Evolutionary conservation across 1,284 basidiomycete genomes (phyloP).

Genomic region (Cutaneotrichosporon dermatis): DNA sequence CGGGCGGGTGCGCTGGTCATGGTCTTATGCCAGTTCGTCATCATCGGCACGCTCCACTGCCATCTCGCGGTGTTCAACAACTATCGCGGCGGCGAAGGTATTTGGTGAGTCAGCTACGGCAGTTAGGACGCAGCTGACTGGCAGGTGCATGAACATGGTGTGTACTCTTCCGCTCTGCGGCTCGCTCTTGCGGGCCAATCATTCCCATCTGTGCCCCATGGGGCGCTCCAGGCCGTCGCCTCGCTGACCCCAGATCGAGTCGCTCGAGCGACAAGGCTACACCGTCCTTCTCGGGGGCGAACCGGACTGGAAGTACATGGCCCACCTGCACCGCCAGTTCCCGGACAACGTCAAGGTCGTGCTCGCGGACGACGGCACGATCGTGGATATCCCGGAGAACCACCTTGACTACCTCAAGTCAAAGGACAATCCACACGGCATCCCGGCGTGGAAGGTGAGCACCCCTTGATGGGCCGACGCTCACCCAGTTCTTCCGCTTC

Average conservation of each 20-base stretch:
- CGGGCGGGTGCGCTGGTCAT: too few species aligned
- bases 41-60: conserved; percentile 13
- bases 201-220: too few species aligned
- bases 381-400: neutral
- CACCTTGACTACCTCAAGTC: conserved; percentile 14
- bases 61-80: conserved; percentile 9
- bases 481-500: conserved; percentile 22
- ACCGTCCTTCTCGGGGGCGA: conserved; percentile 24
- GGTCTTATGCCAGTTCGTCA: conserved; percentile 5
- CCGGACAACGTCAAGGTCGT: conserved; percentile 22
- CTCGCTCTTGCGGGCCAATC: too few species aligned
- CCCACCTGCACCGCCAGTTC: conserved; percentile 26
- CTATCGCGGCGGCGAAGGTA: conserved; percentile 18
- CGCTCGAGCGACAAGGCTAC: conserved; percentile 24
- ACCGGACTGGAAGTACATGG: conserved; percentile 23
- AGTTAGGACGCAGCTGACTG: neutral
- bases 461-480: neutral
- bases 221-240: neutral
- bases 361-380: conserved; percentile 15
- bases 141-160: conserved; percentile 11
- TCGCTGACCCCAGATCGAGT: neutral
- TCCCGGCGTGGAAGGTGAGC: conserved; percentile 32
- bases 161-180: neutral
- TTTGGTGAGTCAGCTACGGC: conserved; percentile 5
- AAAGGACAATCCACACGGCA: conserved; percentile 12